Conservation (phyloP, 257 asterid species). For the Rubia yunnanensis region DNA sequence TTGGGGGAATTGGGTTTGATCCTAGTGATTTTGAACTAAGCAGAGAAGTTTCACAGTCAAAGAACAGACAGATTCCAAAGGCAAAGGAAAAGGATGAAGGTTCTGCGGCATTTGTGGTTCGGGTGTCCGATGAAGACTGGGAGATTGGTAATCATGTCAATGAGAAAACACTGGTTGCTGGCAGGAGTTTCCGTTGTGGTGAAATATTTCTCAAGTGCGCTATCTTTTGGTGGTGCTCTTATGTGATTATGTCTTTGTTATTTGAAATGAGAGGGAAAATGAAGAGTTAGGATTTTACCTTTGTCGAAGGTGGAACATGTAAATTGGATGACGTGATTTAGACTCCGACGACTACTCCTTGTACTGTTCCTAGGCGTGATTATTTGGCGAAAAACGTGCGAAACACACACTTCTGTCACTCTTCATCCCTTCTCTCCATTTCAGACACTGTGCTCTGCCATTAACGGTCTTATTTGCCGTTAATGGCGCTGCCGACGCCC, state of each 20-base stretch:
- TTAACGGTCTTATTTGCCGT: too few relatives aligned
- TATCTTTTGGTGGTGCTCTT: background rate
- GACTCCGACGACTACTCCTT: too few relatives aligned
- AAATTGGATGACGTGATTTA: too few relatives aligned
- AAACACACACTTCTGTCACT: too few relatives aligned
- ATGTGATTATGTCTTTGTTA: background rate
- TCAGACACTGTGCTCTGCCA: too few relatives aligned
- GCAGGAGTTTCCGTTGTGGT: slow-evolving; percentile 45
- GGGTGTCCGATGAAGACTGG: slow-evolving; percentile 30
- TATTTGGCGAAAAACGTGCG: too few relatives aligned
- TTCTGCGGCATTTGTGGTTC: slow-evolving; percentile 49
- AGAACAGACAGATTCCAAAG: slow-evolving; percentile 34
- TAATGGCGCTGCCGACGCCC: too few relatives aligned
- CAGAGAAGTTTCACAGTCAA: slow-evolving; percentile 3
- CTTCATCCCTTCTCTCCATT: too few relatives aligned
- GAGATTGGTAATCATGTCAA: slow-evolving; percentile 19
- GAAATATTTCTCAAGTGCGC: slow-evolving; percentile 53
- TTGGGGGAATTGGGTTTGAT: slow-evolving; percentile 52
- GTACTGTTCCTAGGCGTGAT: too few relatives aligned
- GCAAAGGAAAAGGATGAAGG: slow-evolving; percentile 21
- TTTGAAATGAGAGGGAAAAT: background rate
- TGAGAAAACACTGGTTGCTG: slow-evolving; percentile 23
- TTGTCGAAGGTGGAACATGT: background rate
- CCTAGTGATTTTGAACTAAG: slow-evolving; percentile 19
- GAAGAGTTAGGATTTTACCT: background rate